Evolutionary conservation across 2,329 filamentous ascomycete species (phyloP).

Genomic region (Cercospora janseana): DNA sequence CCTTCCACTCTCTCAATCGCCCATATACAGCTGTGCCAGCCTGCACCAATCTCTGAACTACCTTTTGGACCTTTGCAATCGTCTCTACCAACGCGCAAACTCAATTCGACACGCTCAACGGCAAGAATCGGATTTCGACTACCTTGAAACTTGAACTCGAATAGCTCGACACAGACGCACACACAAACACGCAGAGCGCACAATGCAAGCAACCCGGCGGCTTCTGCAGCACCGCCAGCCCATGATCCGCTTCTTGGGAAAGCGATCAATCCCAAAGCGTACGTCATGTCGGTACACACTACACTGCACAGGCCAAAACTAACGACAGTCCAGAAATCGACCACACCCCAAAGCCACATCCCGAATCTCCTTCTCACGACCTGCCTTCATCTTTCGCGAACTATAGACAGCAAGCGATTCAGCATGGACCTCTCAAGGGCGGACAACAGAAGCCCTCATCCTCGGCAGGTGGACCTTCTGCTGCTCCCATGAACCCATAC

Average conservation of each 20-base stretch:
- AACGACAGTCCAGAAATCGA: slow-evolving; percentile 60
- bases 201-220: slow-evolving; percentile 48
- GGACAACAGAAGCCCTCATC: slow-evolving; percentile 22
- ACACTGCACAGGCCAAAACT: not conserved
- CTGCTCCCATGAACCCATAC: slow-evolving; percentile 30
- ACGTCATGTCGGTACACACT: slow-evolving; percentile 25
- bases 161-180: slow-evolving; percentile 2
- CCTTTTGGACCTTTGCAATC: not conserved
- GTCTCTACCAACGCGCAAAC: not conserved
- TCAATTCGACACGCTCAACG: not conserved
- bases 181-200: slow-evolving; percentile 30
- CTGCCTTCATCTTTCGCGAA: slow-evolving; percentile 70
- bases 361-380: slow-evolving; percentile 63
- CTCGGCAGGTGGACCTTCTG: slow-evolving; percentile 14
- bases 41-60: not conserved
- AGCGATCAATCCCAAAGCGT: slow-evolving; percentile 48
- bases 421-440: slow-evolving; percentile 66
- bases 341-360: slow-evolving; percentile 71
- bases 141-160: not conserved
- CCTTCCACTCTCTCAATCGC: not conserved
- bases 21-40: not conserved
- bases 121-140: not conserved
- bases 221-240: slow-evolving; percentile 51
- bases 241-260: slow-evolving; percentile 53
- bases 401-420: slow-evolving; percentile 75